Evolutionary conservation across 2,329 filamentous ascomycete genomes (phyloP), one percentile per base, ranked within the genome.

Genomic region (Ustulina deusta): DNA sequence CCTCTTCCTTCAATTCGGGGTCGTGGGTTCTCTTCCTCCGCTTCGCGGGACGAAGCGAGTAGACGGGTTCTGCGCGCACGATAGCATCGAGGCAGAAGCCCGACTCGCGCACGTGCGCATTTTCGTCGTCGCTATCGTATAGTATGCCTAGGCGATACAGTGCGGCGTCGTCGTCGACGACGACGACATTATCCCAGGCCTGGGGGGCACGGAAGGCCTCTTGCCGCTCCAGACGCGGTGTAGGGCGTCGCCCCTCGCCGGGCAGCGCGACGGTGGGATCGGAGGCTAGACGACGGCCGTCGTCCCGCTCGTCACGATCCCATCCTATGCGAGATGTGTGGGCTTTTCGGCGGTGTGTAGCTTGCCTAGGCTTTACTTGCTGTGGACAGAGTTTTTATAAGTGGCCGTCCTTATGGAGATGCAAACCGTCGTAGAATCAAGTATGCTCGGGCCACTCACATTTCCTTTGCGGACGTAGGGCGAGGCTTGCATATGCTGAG

Each of bases 101-200:
- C 17, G 72, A 60, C n/a, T 66, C 71, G 17, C 60, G 72, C n/a
- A 51, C 15, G 32, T 69, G 51, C 17, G 72, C 69, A 32, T 71
- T 71, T n/a, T 71, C 67, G 46, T 74, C 71, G 38, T 73, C 69
- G 48, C 74, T 71, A 36, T 73, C 73, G 46, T 76, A 77, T 17
- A 76, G 49, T 52, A 77, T 68, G 10, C 76, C 75, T 22, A 77
- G 38, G 15, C 69, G 70, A 49, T 76, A 76, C 42, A 77, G 55
- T 5, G 74, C 74, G 6, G 71, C 63, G 61, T 77, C 74, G 61
- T 77, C 74, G 56, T 73, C 69, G 20, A 69, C 69, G 22, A 68
- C 69, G 58, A 71, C 69, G 0, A 70, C 54, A 46, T 75, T 27
- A 20, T 65, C 56, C 60, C 63, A 66, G 2, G 63, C 40, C 27